These are phyloP conservation scores for Claviceps arundinis DNA, from an alignment of 2,329 filamentous ascomycete genomes.

Conservation along the genomic window DNA sequence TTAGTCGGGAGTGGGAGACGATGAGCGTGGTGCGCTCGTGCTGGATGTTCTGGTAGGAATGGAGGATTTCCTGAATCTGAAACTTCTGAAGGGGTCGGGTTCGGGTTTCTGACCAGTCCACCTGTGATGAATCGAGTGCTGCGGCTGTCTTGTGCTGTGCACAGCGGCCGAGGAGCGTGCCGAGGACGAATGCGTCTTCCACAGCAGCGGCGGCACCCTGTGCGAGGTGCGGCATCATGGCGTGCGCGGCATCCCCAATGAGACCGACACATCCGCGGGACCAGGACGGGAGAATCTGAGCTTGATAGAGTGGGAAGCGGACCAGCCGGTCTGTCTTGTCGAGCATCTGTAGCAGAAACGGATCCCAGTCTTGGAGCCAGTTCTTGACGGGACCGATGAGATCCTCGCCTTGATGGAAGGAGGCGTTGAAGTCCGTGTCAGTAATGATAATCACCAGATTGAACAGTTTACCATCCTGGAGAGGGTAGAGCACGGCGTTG, in stretches of 20 bases:
- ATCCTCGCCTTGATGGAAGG: background rate
- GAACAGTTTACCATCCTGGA: slow-evolving; percentile 1
- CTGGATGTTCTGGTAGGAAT: slow-evolving; percentile 5
- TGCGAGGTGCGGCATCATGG: slow-evolving; percentile 13
- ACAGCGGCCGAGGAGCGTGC: slow-evolving; percentile 15
- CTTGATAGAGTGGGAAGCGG: slow-evolving; percentile 5
- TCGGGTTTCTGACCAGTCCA: too few species aligned
- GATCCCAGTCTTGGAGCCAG: slow-evolving; percentile 5
- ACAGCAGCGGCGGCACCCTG: slow-evolving; percentile 15
- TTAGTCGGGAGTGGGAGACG: slow-evolving; percentile 3
- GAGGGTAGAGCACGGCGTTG: slow-evolving; percentile 6
- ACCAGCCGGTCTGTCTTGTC: slow-evolving; percentile 1
- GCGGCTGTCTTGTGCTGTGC: background rate
- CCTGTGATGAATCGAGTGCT: too few species aligned
- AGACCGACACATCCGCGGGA: slow-evolving; percentile 6
- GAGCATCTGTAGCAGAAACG: slow-evolving; percentile 4
- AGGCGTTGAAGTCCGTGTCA: slow-evolving; percentile 3
- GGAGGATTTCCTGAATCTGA: slow-evolving; percentile 1
- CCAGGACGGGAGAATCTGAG: slow-evolving; percentile 5
- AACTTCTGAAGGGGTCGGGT: background rate
- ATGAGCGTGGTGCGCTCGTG: slow-evolving; percentile 4
- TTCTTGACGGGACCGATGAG: background rate
- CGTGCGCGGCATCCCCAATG: slow-evolving; percentile 10
- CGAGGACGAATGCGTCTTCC: slow-evolving; percentile 14
- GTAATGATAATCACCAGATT: slow-evolving; percentile 6